phyloP scores from a whole-genome alignment of 2,329 filamentous ascomycete genomes.

The Chalaropsis thielavioides region DNA sequence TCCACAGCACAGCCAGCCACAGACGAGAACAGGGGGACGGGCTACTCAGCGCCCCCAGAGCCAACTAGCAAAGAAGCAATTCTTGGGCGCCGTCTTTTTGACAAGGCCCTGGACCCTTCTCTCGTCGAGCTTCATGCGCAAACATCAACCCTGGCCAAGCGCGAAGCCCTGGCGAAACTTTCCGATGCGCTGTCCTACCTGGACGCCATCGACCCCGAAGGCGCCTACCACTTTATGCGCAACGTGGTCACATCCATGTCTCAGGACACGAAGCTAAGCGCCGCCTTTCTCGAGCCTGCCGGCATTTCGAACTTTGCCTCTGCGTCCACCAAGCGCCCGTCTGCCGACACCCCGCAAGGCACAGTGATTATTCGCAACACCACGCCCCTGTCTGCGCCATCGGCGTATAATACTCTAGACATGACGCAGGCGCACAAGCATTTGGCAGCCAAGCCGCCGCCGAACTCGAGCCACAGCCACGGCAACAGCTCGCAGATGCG shows the following conservation, averaged over 20 bases:
- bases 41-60: constrained; percentile 33
- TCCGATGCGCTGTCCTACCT: constrained; percentile 76
- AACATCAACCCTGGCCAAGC: constrained; percentile 49
- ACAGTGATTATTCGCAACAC: constrained; percentile 37
- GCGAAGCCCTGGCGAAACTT: constrained; percentile 68
- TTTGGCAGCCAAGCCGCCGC: constrained; percentile 18
- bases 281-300: constrained; percentile 30
- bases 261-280: constrained; percentile 50
- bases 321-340: constrained; percentile 1
- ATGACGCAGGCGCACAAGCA: constrained; percentile 12
- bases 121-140: constrained; percentile 80
- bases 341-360: constrained; percentile 31
- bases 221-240: constrained; percentile 71
- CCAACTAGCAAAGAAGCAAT: constrained; percentile 64
- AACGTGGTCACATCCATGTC: constrained; percentile 61
- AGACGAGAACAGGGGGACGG: constrained; percentile 24
- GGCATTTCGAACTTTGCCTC: constrained; percentile 15
- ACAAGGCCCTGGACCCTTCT: constrained; percentile 65
- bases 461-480: not conserved
- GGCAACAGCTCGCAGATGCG: constrained; percentile 35
- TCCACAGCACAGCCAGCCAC: constrained; percentile 23
- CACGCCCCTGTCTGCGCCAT: not conserved
- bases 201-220: constrained; percentile 79
- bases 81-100: constrained; percentile 67
- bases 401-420: constrained; percentile 12